phyloP scores from a whole-genome alignment of 1,284 basidiomycete species.

The Earliella scabrosa region DNA sequence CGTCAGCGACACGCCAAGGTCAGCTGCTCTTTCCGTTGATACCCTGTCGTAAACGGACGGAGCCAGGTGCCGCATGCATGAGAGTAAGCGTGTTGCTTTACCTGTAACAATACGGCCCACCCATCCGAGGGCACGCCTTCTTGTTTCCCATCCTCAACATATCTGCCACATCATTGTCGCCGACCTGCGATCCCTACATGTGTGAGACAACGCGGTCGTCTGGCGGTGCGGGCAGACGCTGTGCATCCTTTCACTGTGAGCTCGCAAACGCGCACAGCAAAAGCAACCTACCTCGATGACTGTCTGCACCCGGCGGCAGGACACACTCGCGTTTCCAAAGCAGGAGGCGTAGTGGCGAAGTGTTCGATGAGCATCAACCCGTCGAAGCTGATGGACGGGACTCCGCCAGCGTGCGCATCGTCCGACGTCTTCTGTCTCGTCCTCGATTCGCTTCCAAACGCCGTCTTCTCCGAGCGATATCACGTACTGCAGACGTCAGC shows the following conservation, averaged over 20 bases:
- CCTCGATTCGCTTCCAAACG: not conserved
- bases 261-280: no score
- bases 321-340: not conserved
- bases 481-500: slow-evolving; percentile 8
- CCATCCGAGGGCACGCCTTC: not conserved
- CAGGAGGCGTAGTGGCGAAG: not conserved
- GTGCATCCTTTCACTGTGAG: no score
- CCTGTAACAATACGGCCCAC: not conserved
- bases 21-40: slow-evolving; percentile 12
- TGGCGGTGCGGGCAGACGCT: no score
- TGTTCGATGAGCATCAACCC: not conserved
- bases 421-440: not conserved
- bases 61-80: slow-evolving; percentile 15
- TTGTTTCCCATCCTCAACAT: not conserved
- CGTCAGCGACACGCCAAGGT: slow-evolving; percentile 4
- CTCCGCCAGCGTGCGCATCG: not conserved
- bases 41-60: slow-evolving; percentile 19
- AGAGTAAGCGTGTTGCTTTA: slow-evolving; percentile 6
- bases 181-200: not conserved
- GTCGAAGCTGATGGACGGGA: not conserved
- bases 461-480: slow-evolving; percentile 10
- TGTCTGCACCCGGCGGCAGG: no score
- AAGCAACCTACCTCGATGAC: no score
- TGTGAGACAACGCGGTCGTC: no score
- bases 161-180: not conserved